Evolutionary conservation across 2,329 filamentous ascomycete species (phyloP), one percentile per base, ranked within the genome.

Genomic region (Aureobasidium sp.): DNA sequence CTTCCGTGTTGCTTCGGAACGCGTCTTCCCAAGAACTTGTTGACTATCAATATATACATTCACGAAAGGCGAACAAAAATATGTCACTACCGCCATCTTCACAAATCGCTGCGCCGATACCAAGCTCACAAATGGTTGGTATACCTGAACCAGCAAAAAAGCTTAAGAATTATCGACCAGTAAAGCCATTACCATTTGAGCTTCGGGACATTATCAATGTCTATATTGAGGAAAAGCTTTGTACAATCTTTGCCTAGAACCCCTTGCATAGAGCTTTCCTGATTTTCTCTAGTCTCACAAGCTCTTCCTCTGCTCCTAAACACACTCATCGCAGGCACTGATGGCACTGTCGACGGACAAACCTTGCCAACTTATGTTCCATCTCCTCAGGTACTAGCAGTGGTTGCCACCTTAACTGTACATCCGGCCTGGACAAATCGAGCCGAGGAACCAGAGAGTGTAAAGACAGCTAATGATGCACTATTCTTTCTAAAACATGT

Each of bases 351-450:
- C 61, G 46, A 70, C 53, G 73, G 74, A 63, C 71, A 73, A 39
- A 64, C 76, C 15, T 76, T 75, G 36, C 78, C 84, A 0, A 82
- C 83, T 12, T 83, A 82, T 63, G 75, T 91, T 20, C 89, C 93
- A 1, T 84, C 88, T 2, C 81, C 88, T 0, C 83, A 84, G 62
- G 87, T 93, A 66, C 79, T 97, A 27, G 87, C 89, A 8, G 79
- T 97, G 9, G 82, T 91, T n/a, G 85, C 82, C 47, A 94, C 90
- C 1, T 79, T 97, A n/a, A 75, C 87, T n/a, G 83, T 94, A 15
- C 91, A 96, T 69, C 93, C 93, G 0, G 77, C 79, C 27, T 84
- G 89, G 66, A 97, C 92, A 0, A 94, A 87, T 3, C 85, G 89
- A 55, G 82, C 87, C 3, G 80, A 82, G 32, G 83, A 84, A 9